Evolutionary conservation across 2,329 filamentous ascomycete species (phyloP).

Genomic region (Blumeria graminis): DNA sequence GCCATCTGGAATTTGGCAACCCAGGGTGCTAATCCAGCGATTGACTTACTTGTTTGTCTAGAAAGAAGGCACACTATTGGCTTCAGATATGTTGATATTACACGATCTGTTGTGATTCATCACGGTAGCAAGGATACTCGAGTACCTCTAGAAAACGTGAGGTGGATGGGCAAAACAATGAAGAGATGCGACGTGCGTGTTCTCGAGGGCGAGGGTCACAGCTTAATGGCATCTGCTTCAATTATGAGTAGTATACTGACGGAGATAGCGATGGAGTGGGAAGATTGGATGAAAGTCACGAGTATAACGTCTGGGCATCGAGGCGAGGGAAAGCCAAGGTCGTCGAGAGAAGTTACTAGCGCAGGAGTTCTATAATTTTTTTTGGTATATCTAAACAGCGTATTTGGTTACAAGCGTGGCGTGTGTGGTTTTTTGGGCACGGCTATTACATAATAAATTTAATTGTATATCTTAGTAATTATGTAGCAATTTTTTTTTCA

Average conservation of each 20-base stretch:
- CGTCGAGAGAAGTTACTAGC: slow-evolving; percentile 13
- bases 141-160: slow-evolving; percentile 83
- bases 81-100: slow-evolving; percentile 93
- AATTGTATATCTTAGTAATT: too few relatives aligned
- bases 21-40: slow-evolving; percentile 73
- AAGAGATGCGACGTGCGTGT: slow-evolving; percentile 75
- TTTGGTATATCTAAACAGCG: too few relatives aligned
- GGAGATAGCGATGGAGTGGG: slow-evolving; percentile 87
- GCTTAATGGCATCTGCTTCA: slow-evolving; percentile 76
- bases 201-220: slow-evolving; percentile 77
- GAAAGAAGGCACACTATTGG: slow-evolving; percentile 80
- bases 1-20: slow-evolving; percentile 89
- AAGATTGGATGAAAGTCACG: slow-evolving; percentile 51
- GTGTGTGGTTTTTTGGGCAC: too few relatives aligned
- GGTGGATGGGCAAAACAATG: slow-evolving; percentile 90
- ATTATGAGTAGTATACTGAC: slow-evolving; percentile 91
- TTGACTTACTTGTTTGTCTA: slow-evolving; percentile 77
- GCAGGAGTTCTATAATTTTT: slow-evolving; percentile 12
- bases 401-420: too few relatives aligned
- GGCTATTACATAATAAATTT: too few relatives aligned
- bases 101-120: slow-evolving; percentile 72
- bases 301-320: slow-evolving; percentile 14
- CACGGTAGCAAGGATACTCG: slow-evolving; percentile 77
- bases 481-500: too few relatives aligned
- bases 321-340: slow-evolving; percentile 10